Conservation (phyloP, 768 basidiomycete genomes). For the Leucosporidium creatinivorum region DNA sequence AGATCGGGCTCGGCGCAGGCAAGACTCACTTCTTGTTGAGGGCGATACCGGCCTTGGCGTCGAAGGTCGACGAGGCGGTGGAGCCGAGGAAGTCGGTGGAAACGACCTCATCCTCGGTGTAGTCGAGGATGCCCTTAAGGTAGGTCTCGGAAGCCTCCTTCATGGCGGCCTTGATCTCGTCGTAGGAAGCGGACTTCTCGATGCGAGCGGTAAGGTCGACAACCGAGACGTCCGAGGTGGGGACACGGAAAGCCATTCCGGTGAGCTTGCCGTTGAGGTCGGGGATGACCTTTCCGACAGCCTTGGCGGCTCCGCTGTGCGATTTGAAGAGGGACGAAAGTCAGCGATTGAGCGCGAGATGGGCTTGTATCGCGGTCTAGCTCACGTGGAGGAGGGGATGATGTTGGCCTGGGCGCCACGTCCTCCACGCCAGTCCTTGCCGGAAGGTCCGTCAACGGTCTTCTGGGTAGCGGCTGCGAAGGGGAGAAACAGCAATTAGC, state of each 20-base stretch:
- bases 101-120: conserved; percentile 90
- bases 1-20: too few relatives aligned
- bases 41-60: conserved; percentile 84
- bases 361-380: too few relatives aligned
- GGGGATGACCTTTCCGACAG: conserved; percentile 60
- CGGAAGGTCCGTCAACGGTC: conserved; percentile 73
- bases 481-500: background rate
- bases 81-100: conserved; percentile 86
- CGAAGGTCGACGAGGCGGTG: conserved; percentile 77
- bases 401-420: conserved; percentile 96
- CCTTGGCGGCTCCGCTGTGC: conserved; percentile 73
- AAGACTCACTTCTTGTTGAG: conserved; percentile 55
- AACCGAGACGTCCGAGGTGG: conserved; percentile 82
- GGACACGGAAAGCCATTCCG: conserved; percentile 92
- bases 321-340: too few relatives aligned
- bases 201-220: conserved; percentile 93
- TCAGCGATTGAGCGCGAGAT: background rate
- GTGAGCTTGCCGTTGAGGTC: conserved; percentile 91
- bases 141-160: conserved; percentile 67
- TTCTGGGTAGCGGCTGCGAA: conserved; percentile 42
- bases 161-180: conserved; percentile 78
- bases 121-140: conserved; percentile 63
- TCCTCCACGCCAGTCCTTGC: conserved; percentile 96
- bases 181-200: conserved; percentile 77
- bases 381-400: conserved; percentile 83